These are phyloP conservation scores for Desmodesmus armatus DNA, from an alignment of 139 green algal species.

Conservation along the genomic window DNA sequence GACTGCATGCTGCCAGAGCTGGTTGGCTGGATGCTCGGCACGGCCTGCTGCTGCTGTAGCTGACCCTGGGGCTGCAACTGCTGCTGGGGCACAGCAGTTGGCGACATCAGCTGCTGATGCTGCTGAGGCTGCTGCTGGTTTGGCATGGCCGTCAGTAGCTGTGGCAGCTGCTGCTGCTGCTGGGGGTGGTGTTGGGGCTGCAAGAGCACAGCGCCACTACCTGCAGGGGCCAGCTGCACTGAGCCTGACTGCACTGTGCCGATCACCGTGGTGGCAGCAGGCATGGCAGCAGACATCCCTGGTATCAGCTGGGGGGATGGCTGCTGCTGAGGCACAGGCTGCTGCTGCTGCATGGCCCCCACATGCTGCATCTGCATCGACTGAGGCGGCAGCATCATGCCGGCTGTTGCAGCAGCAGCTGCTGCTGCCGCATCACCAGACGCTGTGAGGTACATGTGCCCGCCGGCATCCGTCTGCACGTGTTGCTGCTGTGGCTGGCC, in stretches of 20 bases:
- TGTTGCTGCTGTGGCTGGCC: too few species aligned
- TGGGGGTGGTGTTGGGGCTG: constrained; percentile 28
- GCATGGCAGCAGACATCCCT: too few species aligned
- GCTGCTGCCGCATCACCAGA: background rate
- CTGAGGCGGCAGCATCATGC: background rate
- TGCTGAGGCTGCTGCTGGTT: background rate
- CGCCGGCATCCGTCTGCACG: too few species aligned
- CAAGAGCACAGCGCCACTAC: background rate
- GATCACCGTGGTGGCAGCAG: background rate
- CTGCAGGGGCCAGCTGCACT: background rate
- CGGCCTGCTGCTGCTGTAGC: constrained; percentile 26
- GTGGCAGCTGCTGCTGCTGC: constrained; percentile 19
- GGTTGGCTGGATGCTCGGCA: background rate
- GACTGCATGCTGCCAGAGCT: background rate
- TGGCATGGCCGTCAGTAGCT: background rate
- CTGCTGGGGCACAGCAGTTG: constrained; percentile 16
- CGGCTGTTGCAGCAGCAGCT: background rate
- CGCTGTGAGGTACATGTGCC: too few species aligned
- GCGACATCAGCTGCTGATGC: constrained; percentile 9
- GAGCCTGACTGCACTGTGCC: too few species aligned
- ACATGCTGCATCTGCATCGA: background rate
- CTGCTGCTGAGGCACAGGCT: background rate
- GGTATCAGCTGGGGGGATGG: too few species aligned
- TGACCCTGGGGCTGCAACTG: background rate
- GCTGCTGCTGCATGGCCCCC: too few species aligned